Conservation (phyloP, 2,329 filamentous ascomycete genomes). For the Pezicula radicicola region DNA sequence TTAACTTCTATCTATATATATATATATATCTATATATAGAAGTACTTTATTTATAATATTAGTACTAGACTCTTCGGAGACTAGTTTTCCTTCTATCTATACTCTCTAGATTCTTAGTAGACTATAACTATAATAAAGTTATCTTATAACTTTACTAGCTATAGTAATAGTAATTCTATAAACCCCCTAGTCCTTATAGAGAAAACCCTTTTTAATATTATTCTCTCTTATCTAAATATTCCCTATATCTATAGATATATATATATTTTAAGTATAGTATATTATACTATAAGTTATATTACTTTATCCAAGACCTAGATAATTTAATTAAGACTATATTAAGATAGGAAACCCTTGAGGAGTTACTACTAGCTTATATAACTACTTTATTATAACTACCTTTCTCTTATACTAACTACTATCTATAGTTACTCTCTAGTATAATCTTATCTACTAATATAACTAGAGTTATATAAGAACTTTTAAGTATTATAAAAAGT, state of each 20-base stretch:
- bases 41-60: constrained; percentile 12
- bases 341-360: constrained; percentile 11
- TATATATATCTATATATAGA: constrained; percentile 12
- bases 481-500: no score
- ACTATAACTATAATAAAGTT: constrained; percentile 11
- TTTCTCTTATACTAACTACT: constrained; percentile 9
- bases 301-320: constrained; percentile 7
- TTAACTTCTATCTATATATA: constrained; percentile 10
- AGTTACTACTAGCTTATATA: constrained; percentile 11
- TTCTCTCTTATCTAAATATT: constrained; percentile 5
- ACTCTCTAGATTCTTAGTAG: constrained; percentile 9
- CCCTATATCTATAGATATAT: constrained; percentile 3
- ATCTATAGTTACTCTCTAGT: constrained; percentile 8
- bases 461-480: no score
- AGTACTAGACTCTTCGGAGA: constrained; percentile 11
- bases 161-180: constrained; percentile 11
- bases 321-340: constrained; percentile 9
- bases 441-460: constrained; percentile 16
- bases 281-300: constrained; percentile 8
- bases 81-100: constrained; percentile 10
- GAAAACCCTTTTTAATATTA: constrained; percentile 3
- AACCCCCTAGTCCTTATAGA: constrained; percentile 3
- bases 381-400: constrained; percentile 12
- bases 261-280: constrained; percentile 5
- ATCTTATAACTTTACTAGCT: no score